Evolutionary conservation across 805 yeast genomes (phyloP), one percentile per base, ranked within the genome.

Genomic region (Saturnispora mendoncae): DNA sequence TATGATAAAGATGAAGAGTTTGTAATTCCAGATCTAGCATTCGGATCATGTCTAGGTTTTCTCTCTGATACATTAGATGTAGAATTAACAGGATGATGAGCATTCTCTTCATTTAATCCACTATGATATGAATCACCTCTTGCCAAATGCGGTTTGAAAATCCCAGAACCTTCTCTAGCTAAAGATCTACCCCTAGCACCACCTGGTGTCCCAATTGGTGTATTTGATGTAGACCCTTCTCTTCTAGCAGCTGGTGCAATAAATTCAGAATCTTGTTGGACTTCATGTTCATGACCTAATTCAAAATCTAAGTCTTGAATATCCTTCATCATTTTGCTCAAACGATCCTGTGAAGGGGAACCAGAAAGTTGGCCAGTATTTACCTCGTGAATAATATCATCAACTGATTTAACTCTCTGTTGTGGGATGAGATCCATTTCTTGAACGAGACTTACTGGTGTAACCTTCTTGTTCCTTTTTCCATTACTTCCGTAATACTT

Each of bases 41-140:
- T 13, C 6, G 35, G 35, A 19, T 32, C 35, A 32, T 32, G 35
- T 6, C 35, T 6, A 19, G 35, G 35, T 8, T 7, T 19, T 5
- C 35, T 6, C 6, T 32, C 35, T 9, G 10, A 6, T 9, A 40
- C 23, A 10, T 44, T 33, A 4, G 71, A 67, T 3, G 38, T 15
- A 13, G 46, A 34, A 17, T 29, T 31, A 4, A 27, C 15, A 21
- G 36, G 38, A 32, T 31, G 33, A 26, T 33, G 35, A 12, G 20
- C 13, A 24, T 32, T 28, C n/a, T 68, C 68, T 36, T 68, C 71
- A 13, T 60, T 58, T 37, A 68, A 65, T 9, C 77, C 74, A 51
- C 73, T 71, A 51, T 79, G 83, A 55, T 81, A 81, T 1, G 87
- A 77, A 48, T 80, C 88, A 28, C 90, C 92, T 46, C 83, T 68